Evolutionary conservation across 768 basidiomycete genomes (phyloP), one percentile per base, ranked within the genome.

Genomic region (Tephrocybe sp.): DNA sequence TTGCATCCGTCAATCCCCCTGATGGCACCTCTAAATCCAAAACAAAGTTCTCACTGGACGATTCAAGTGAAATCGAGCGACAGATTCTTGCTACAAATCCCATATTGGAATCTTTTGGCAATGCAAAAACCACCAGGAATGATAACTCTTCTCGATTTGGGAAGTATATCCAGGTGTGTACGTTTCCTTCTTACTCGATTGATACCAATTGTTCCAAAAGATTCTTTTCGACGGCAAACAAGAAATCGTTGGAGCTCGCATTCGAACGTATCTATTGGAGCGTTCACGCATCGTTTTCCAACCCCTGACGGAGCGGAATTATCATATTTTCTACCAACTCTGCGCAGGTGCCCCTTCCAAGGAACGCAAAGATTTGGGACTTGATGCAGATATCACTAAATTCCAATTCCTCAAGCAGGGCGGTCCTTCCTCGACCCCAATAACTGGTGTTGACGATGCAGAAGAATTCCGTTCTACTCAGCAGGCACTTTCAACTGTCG

Each of bases 261-360:
- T 99, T 59, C 85, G 97, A 59, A 99, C 97, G 45, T 99, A 99
- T 72, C 82, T 99, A 24, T 76, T 99, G 54, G 97, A 99, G 64
- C 91, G 97, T 34, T 97, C 97, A 33, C 86, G 97, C 53, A 88
- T 99, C 54, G 94, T 97, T 50, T 97, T 95, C 69, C 97, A 99
- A 68, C 95, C 97, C 15, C 76, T 89, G 50, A 94, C 90, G 37
- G 97, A 99, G 68, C 85, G 97, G 52, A 99, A 99, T 70, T 99
- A 98, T 70, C 97, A 99, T 68, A 97, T 99, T 60, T 99, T 99
- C 77, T 98, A 99, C 70, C 97, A 99, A 65, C 75, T 99, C n/a
- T 93, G 95, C 58, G 90, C 94, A 0, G 97, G 97, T 41, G 93
- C 92, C 9, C 94, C 97, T 2, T 73, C 89, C 19, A 95, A 95